Conservation (phyloP, 805 yeast genomes). For the Starmerella davenportii region DNA sequence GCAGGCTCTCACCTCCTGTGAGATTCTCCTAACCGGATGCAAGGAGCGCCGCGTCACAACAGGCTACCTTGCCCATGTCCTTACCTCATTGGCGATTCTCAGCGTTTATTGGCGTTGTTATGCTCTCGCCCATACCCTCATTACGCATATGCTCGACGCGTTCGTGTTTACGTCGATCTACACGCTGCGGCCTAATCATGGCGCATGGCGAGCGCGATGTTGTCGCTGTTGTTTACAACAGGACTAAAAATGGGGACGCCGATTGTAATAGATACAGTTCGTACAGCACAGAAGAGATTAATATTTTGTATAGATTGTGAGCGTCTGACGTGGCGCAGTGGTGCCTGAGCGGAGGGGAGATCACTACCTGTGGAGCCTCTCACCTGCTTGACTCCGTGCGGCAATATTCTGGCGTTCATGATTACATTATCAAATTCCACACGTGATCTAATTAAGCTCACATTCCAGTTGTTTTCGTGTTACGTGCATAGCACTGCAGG, state of each 20-base stretch:
- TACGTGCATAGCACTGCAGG: neutral
- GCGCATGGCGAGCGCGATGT: no score
- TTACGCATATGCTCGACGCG: neutral
- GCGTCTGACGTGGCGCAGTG: no score
- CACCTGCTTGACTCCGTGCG: no score
- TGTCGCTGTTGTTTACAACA: no score
- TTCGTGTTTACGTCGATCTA: conserved; percentile 1
- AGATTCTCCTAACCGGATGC: neutral
- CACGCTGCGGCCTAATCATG: no score
- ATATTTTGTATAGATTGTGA: no score
- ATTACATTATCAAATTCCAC: neutral
- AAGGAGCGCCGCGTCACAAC: neutral
- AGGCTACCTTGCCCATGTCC: neutral
- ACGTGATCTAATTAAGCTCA: neutral
- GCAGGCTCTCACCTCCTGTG: neutral
- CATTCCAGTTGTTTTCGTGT: neutral
- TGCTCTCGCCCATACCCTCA: neutral
- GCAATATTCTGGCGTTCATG: no score
- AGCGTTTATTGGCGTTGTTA: neutral
- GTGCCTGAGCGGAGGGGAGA: no score
- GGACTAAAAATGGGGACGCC: no score
- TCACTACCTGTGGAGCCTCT: no score
- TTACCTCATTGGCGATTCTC: neutral
- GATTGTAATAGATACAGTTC: no score
- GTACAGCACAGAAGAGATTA: no score